phyloP scores from a whole-genome alignment of 306 rosid genomes.

The Vicia sativa region DNA sequence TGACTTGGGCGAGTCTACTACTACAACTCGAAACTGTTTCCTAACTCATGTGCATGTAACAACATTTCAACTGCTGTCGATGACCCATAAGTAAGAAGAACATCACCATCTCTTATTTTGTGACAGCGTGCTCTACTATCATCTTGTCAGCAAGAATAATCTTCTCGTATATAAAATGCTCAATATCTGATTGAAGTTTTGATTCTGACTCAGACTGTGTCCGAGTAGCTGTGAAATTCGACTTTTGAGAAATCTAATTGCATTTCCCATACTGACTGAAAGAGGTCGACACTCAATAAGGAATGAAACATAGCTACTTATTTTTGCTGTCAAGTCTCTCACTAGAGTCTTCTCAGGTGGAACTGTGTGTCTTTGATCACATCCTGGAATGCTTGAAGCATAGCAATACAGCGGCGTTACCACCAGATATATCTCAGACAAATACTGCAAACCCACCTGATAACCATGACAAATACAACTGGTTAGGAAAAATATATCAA shows the following conservation, averaged over 20 bases:
- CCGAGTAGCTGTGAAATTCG: slow-evolving; percentile 49
- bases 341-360: slow-evolving; percentile 47
- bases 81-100: slow-evolving; percentile 52
- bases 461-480: slow-evolving; percentile 31
- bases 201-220: slow-evolving; percentile 51
- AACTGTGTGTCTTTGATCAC: slow-evolving; percentile 51
- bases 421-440: slow-evolving; percentile 46
- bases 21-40: slow-evolving; percentile 51
- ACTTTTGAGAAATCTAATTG: slow-evolving; percentile 55
- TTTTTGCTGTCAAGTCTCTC: slow-evolving; percentile 55
- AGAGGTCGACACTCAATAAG: slow-evolving; percentile 56
- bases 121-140: slow-evolving; percentile 51
- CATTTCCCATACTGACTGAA: slow-evolving; percentile 63
- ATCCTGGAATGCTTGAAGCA: slow-evolving; percentile 58
- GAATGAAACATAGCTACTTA: slow-evolving; percentile 54
- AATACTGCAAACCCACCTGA: slow-evolving; percentile 52
- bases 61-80: slow-evolving; percentile 55
- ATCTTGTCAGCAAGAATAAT: slow-evolving; percentile 52
- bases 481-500: slow-evolving; percentile 13
- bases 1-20: slow-evolving; percentile 59
- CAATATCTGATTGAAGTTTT: slow-evolving; percentile 50
- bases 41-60: slow-evolving; percentile 49
- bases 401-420: slow-evolving; percentile 56
- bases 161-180: slow-evolving; percentile 50
- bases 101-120: slow-evolving; percentile 56